These are phyloP conservation scores for Botryotinia globosa DNA, from an alignment of 2,329 filamentous ascomycete species.

Conservation along the genomic window DNA sequence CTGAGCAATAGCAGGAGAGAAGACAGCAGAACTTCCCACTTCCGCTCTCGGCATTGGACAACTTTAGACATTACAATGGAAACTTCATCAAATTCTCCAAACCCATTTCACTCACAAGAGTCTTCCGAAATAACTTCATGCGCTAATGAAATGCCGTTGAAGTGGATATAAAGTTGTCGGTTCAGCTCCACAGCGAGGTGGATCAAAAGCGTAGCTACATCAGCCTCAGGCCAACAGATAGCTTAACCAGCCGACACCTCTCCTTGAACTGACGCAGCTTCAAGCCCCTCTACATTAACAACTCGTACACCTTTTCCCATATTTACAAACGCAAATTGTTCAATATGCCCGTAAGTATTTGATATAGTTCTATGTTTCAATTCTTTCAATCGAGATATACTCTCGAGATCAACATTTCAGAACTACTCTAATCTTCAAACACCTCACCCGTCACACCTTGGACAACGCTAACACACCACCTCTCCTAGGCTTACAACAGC, in stretches of 20 bases:
- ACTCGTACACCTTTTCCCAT: background rate
- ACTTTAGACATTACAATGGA: background rate
- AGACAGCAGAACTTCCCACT: background rate
- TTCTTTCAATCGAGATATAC: background rate
- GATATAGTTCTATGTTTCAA: background rate
- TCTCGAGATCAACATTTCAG: background rate
- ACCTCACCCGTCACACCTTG: background rate
- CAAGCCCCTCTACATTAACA: slow-evolving; percentile 7
- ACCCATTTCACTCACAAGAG: background rate
- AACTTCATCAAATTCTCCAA: background rate
- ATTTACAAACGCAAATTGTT: background rate
- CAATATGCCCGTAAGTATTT: slow-evolving; percentile 13
- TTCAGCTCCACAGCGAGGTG: background rate
- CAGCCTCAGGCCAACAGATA: slow-evolving; percentile 12
- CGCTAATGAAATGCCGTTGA: background rate
- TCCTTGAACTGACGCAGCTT: slow-evolving; percentile 18
- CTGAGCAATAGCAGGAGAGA: background rate
- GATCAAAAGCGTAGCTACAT: background rate
- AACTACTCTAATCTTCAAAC: background rate
- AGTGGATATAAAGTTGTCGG: slow-evolving; percentile 7
- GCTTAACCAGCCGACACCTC: slow-evolving; percentile 12
- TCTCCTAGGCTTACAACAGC: slow-evolving; percentile 84
- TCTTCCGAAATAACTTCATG: background rate
- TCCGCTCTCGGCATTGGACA: background rate
- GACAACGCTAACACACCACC: slow-evolving; percentile 12